Base-by-base conservation (phyloP, 495 filamentous ascomycete species). In the Aspergillus conjunctus region DNA sequence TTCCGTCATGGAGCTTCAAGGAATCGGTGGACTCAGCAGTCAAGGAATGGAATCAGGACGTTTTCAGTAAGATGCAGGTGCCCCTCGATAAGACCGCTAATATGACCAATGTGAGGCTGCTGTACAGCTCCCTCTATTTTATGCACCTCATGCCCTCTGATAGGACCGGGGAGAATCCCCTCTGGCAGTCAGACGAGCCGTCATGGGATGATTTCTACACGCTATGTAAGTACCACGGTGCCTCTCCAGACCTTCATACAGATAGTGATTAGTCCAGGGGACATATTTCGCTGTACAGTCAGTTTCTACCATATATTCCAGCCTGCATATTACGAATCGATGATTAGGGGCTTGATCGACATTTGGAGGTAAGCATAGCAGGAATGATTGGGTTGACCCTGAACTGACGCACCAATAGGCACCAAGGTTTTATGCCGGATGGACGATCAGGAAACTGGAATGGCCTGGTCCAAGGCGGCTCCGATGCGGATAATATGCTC, bases 131-230 rank as follows among this genome's bases (percentile, higher is more conserved):
- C 2, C 82, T 89, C 75, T 88, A 88, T 60, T 84, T 86, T 53
- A 87, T 87, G 73, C 80, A 82, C 45, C 75, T 89, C 31, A 87
- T 85, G 64, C 88, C 87, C 1, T 88, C 89, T 43, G 87, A 90
- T 59, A 87, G 90, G 59, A 89, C 88, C 0, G 87, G 88, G 0
- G 88, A 91, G 70, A 91, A 91, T 61, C 88, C 87, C 4, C 62
- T 86, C 1, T 91, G 88, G 85, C 62, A 82, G 4, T 86, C 82
- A 22, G 77, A 67, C 9, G 88, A 90, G 74, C 88, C 88, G 15
- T 90, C 85, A 56, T 91, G 85, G 71, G 88, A 91, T 68, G 87
- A 86, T 2, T 73, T 72, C 50, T 75, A 75, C 52, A 75, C 71
- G 5, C 66, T 74, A 58, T 75, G 72, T 74, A 44, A 64, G 73